Percentiles rank a stretch among this genome's conserved stretches.
Conservation (phyloP, 1,139 yeast genomes). For the Taphrina populina region DNA sequence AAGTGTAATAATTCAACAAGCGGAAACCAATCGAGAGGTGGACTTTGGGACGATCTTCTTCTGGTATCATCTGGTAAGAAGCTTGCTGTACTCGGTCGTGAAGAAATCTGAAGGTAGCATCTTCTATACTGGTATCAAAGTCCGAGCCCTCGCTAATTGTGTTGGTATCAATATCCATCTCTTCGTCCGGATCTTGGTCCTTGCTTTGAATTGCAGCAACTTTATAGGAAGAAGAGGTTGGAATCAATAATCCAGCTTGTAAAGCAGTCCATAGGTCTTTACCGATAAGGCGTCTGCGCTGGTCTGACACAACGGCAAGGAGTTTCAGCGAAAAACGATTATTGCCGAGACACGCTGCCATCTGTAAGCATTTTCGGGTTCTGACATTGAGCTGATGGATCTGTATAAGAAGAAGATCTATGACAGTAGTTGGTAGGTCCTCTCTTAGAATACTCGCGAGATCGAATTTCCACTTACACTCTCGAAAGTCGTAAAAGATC, state of each 20-base stretch:
- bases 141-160: neutral
- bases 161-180: constrained; percentile 1
- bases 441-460: constrained; percentile 22
- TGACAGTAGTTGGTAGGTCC: constrained; percentile 25
- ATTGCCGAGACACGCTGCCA: constrained; percentile 29
- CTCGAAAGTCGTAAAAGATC: constrained; percentile 15
- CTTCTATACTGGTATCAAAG: neutral
- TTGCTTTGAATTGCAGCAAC: constrained; percentile 1
- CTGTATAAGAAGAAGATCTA: constrained; percentile 20
- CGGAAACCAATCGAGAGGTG: constrained; percentile 29
- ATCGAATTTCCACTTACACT: constrained; percentile 18
- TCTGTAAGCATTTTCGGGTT: constrained; percentile 13
- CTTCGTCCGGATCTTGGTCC: constrained; percentile 1
- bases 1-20: neutral
- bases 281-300: neutral
- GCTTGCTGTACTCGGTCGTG: constrained; percentile 34
- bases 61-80: constrained; percentile 18
- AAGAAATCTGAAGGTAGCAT: constrained; percentile 25
- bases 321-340: constrained; percentile 21
- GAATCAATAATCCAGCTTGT: constrained; percentile 24
- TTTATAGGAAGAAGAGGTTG: constrained; percentile 21
- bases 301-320: constrained; percentile 14
- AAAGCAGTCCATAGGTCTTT: constrained; percentile 27
- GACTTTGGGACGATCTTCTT: constrained; percentile 8
- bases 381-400: constrained; percentile 2